Evolutionary conservation across 1,284 basidiomycete species (phyloP).

Genomic region (Trichosporon sp.): DNA sequence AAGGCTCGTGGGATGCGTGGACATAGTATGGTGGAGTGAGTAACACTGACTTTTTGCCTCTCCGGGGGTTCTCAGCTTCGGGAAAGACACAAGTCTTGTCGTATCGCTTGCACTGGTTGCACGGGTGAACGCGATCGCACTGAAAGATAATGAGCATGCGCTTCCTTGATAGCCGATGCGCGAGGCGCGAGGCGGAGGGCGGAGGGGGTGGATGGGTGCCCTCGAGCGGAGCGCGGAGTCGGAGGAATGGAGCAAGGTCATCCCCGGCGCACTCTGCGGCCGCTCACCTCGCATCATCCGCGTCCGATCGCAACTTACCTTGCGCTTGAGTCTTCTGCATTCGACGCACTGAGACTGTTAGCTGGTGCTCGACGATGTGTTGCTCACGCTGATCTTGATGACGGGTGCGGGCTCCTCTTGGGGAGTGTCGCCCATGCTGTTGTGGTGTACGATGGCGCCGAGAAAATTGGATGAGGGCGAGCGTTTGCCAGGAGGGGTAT

Average conservation of each 20-base stretch:
- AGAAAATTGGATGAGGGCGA: not conserved
- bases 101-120: constrained; percentile 21
- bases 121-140: constrained; percentile 22
- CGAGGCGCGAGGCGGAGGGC: not conserved
- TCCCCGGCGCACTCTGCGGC: constrained; percentile 2
- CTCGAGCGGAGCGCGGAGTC: constrained; percentile 1
- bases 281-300: not conserved
- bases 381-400: constrained; percentile 8
- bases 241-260: not conserved
- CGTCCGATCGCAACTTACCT: constrained; percentile 8
- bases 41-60: constrained; percentile 16
- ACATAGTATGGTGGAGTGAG: too few species aligned
- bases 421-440: not conserved
- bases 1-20: too few species aligned
- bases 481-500: not conserved
- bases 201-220: not conserved
- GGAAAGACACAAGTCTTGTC: constrained; percentile 21
- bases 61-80: constrained; percentile 11
- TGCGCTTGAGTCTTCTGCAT: constrained; percentile 24
- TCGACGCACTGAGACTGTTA: constrained; percentile 20
- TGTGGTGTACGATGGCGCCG: not conserved
- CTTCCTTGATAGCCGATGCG: not conserved
- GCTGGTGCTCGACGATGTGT: not conserved
- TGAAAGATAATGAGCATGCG: not conserved
- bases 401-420: not conserved